These are phyloP conservation scores for Trametes polyzona DNA, from an alignment of 1,284 basidiomycete genomes.

Conservation along the genomic window DNA sequence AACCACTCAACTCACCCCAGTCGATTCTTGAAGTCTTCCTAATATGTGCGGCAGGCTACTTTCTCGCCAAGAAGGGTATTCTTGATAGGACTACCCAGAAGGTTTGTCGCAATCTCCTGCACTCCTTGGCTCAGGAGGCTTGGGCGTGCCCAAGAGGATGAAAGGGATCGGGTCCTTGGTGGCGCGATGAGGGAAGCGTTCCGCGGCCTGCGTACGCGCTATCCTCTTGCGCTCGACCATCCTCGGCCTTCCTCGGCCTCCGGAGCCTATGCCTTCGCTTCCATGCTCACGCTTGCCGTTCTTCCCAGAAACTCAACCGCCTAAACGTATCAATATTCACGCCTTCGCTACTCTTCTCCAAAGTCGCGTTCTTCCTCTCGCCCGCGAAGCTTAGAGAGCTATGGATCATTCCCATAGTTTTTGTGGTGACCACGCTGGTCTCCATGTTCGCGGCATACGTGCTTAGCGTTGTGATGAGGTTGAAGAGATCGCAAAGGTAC, in stretches of 20 bases:
- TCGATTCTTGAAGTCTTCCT: slow-evolving; percentile 91
- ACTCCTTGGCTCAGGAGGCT: neutral
- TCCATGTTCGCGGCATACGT: slow-evolving; percentile 61
- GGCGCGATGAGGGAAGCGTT: too few species aligned
- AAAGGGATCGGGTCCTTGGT: too few species aligned
- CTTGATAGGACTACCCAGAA: slow-evolving; percentile 91
- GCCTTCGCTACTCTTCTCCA: slow-evolving; percentile 90
- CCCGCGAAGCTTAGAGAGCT: slow-evolving; percentile 85
- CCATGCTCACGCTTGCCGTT: neutral
- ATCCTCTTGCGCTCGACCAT: too few species aligned
- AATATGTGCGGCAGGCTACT: slow-evolving; percentile 85
- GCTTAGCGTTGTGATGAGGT: slow-evolving; percentile 53
- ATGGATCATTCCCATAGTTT: slow-evolving; percentile 90
- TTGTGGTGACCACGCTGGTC: slow-evolving; percentile 69
- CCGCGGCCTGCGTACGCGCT: too few species aligned
- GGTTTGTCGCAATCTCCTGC: slow-evolving; percentile 42
- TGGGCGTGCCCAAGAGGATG: neutral
- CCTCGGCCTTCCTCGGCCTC: too few species aligned
- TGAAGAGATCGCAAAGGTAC: slow-evolving; percentile 68
- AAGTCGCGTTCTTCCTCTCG: slow-evolving; percentile 84
- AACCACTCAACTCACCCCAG: slow-evolving; percentile 41
- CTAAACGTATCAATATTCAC: slow-evolving; percentile 91
- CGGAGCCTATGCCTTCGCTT: too few species aligned
- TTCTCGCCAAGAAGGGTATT: slow-evolving; percentile 79
- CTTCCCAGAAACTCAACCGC: slow-evolving; percentile 68